Conservation (phyloP, 2,329 filamentous ascomycete species). For the Ilyonectria destructans region DNA sequence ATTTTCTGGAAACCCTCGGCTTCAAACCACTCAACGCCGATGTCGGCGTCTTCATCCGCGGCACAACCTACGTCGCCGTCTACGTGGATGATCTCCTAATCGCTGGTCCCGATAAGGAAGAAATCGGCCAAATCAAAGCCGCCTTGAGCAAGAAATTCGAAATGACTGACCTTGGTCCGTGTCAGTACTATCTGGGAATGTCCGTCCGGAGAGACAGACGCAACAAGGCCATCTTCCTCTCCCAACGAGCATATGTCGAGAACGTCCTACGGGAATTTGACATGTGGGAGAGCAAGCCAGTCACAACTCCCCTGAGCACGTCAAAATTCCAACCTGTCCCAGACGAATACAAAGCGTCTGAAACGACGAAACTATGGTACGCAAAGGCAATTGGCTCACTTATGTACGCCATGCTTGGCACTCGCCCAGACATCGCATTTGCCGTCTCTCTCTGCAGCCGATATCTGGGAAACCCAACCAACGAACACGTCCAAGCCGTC, state of each 20-base stretch:
- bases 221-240: constrained; percentile 3
- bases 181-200: constrained; percentile 3
- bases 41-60: neutral
- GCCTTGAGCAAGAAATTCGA: neutral
- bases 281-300: too few relatives aligned
- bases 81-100: constrained; percentile 3
- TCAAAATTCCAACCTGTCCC: too few relatives aligned
- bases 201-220: neutral
- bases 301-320: too few relatives aligned
- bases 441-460: too few relatives aligned
- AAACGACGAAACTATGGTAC: too few relatives aligned
- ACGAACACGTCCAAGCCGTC: too few relatives aligned
- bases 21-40: constrained; percentile 1
- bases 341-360: too few relatives aligned
- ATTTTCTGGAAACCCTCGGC: constrained; percentile 5
- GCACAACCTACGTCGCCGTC: constrained; percentile 1
- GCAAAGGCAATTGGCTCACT: too few relatives aligned
- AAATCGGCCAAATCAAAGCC: constrained; percentile 4
- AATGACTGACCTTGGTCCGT: constrained; percentile 2
- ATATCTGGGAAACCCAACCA: too few relatives aligned
- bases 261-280: too few relatives aligned
- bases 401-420: too few relatives aligned
- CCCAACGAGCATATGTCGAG: constrained; percentile 1
- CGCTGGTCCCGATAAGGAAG: neutral
- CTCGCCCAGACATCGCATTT: too few relatives aligned